Evolutionary conservation across 768 basidiomycete species (phyloP), one percentile per base, ranked within the genome.

Genomic region (Russula olivacea): DNA sequence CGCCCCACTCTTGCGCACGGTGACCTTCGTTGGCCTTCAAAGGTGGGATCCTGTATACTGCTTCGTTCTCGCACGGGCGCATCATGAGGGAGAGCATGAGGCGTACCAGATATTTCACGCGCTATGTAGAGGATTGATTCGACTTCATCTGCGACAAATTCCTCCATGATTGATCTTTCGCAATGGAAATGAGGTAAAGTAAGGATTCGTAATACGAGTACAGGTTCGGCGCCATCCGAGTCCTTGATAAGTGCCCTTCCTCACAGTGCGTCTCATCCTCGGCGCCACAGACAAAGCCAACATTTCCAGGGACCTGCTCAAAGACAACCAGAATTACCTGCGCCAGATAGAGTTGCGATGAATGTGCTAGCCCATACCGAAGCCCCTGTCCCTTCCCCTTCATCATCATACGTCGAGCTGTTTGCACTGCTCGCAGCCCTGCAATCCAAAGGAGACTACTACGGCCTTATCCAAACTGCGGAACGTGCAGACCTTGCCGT

Each of bases 1-100:
- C 89, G 17, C 93, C 91, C 94, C 94, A 98, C 67, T 93, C 91
- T 59, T 86, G 87, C 12, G 94, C 94, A 58, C 91, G 87, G 75
- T 96, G 89, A 10, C 94, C 94, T 71, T 93, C 90, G 69, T 93
- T 89, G 43, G 81, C 81, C 70, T 84, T 92, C 70, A 94, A 77
- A 52, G 93, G 86, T 2, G 94, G 94, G 52, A 97, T 92, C 77
- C 88, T 91, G 79, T 88, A 96, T 41, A 96, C 94, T 95, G 43
- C 21, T 49, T 71, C 68, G 61, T 71, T 63, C 47, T 34, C 53
- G 53, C 34, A 45, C 57, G 38, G 57, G 48, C 51, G 50, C 49
- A 53, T 62, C 57, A 55, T 64, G 57, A 59, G 64, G 55, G 41
- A 67, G 50, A 36, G 47, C 21, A 58, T 57, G 57, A 52, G 21